Base-by-base conservation (phyloP, 441 rosid species). In the Iberis amara region DNA sequence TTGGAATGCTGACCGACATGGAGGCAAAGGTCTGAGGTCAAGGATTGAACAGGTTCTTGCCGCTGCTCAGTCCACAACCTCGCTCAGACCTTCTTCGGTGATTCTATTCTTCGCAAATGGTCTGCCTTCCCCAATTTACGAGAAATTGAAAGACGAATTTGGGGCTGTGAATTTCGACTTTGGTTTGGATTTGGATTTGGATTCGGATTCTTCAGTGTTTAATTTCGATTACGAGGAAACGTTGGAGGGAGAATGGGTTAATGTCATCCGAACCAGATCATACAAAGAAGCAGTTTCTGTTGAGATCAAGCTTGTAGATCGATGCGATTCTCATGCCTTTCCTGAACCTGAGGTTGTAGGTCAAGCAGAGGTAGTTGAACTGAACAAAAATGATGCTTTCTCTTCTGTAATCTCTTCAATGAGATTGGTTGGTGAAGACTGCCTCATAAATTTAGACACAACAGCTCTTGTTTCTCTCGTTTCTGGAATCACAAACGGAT, bases 401-500 rank as follows among this genome's bases (percentile, higher is more conserved):
- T 49, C 62, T 24, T 60, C 72, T 59, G 57, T 85, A 54, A 56
- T 85, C 56, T 76, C 78, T 3, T 64, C 57, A 37, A 55, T 84
- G 73, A 73, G 68, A 46, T 42, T 57, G 18, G 24, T 64, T 12
- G 33, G 55, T 50, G 62, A 32, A 28, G 64, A 55, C 8, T 31
- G 45, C 6, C 3, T 31, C 5, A 26, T 85, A 46, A 90, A 90
- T 59, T 79, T 83, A 47, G 95, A 85, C 55, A 85, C 98, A 1
- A 88, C 96, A 7, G 87, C 95, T 38, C 66, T 91, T 71, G 61
- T 91, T 72, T 89, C 98, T 71, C 57, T 83, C 11, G 87, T 91
- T 13, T 91, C 95, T 5, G 96, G 89, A 45, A 85, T 88, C 63
- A 78, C 85, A 51, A 91, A 91, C 59, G 96, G 87, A 33, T 78